A percentile compares a stretch with the other conserved stretches of the same genome.
phyloP scores from a whole-genome alignment of 1,284 basidiomycete genomes.

The Leccinum cinnamomeum region DNA sequence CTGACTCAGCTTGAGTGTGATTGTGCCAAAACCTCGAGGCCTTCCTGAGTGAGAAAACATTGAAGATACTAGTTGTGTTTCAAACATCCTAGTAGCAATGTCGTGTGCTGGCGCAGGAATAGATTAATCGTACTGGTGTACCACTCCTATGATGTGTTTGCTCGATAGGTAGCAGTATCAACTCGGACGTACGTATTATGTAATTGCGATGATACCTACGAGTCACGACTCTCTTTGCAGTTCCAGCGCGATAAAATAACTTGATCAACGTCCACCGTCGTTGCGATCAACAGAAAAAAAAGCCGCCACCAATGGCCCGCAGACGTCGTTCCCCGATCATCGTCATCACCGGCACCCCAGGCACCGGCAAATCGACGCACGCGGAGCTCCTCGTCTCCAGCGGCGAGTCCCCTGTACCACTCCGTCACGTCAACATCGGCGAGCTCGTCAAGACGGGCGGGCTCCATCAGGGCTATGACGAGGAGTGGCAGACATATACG shows the following conservation, averaged over 20 bases:
- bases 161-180: too few species aligned
- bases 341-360: slow-evolving; percentile 90
- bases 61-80: too few species aligned
- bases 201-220: too few species aligned
- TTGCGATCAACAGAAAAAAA: background rate
- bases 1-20: too few species aligned
- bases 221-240: too few species aligned
- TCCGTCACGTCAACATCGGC: slow-evolving; percentile 87
- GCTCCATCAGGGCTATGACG: slow-evolving; percentile 85
- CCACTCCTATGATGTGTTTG: too few species aligned
- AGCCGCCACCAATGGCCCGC: background rate
- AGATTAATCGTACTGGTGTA: too few species aligned
- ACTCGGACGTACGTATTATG: too few species aligned
- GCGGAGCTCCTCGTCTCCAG: slow-evolving; percentile 65
- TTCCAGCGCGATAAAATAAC: background rate
- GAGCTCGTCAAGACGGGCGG: slow-evolving; percentile 84
- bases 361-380: slow-evolving; percentile 89
- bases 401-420: slow-evolving; percentile 61
- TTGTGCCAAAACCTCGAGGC: too few species aligned
- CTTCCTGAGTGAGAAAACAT: too few species aligned
- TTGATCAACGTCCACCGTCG: background rate
- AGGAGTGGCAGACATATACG: slow-evolving; percentile 93
- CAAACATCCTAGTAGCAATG: too few species aligned
- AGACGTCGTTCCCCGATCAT: slow-evolving; percentile 66
- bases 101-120: too few species aligned